These are phyloP conservation scores for Phytophthora megakarya DNA, from an alignment of 352 stramenopile species.

Conservation along the genomic window DNA sequence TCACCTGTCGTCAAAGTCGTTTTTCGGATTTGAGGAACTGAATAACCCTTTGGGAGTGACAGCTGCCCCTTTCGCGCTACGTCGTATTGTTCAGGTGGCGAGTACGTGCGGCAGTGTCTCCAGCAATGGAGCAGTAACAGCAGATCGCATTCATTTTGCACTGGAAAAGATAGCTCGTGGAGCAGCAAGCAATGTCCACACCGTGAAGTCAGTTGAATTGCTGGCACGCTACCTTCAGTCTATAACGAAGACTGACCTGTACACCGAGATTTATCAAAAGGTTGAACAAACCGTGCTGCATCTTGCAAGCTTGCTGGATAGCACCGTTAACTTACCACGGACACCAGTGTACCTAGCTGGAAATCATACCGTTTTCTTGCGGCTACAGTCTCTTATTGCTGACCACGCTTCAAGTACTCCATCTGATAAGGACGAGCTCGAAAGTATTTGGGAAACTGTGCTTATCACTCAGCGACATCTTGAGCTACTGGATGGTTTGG, in stretches of 20 bases:
- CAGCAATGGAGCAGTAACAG: slow-evolving; percentile 34
- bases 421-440: slow-evolving; percentile 29
- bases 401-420: slow-evolving; percentile 9
- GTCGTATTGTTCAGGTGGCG: slow-evolving; percentile 53
- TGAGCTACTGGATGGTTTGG: slow-evolving; percentile 58
- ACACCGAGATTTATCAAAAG: slow-evolving; percentile 33
- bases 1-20: slow-evolving; percentile 56
- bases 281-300: slow-evolving; percentile 24
- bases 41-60: slow-evolving; percentile 35
- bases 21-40: slow-evolving; percentile 39
- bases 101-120: slow-evolving; percentile 28
- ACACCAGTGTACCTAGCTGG: slow-evolving; percentile 53
- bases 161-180: slow-evolving; percentile 61
- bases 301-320: slow-evolving; percentile 22
- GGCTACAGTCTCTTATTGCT: slow-evolving; percentile 33
- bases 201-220: slow-evolving; percentile 36
- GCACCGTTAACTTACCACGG: slow-evolving; percentile 29
- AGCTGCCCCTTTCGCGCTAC: slow-evolving; percentile 63
- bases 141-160: slow-evolving; percentile 59
- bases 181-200: slow-evolving; percentile 7
- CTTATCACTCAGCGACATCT: slow-evolving; percentile 47
- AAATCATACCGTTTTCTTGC: slow-evolving; percentile 56
- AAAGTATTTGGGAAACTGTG: slow-evolving; percentile 47
- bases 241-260: slow-evolving; percentile 54
- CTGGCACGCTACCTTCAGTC: slow-evolving; percentile 61